Percentiles rank a stretch among this genome's conserved stretches.
Conservation (phyloP, 352 stramenopile genomes). For the Phytophthora litchii region DNA sequence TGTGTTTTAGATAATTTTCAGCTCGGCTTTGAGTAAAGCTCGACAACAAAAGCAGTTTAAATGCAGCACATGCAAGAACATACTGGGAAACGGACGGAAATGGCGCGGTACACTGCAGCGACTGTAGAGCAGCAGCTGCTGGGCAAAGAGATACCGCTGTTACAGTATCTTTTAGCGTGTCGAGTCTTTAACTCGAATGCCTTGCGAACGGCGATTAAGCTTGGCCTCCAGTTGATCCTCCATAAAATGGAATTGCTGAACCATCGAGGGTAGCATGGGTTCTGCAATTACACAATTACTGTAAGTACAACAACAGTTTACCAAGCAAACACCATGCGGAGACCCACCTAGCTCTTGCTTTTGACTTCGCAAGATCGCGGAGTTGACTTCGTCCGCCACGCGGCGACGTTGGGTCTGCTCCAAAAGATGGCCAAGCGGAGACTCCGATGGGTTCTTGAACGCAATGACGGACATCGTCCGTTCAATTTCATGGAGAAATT, state of each 20-base stretch:
- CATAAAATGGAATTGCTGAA: slow-evolving; percentile 81
- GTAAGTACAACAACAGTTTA: slow-evolving; percentile 10
- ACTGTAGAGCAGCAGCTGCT: neutral
- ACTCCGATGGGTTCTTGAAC: slow-evolving; percentile 72
- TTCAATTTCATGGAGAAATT: slow-evolving; percentile 80
- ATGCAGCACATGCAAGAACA: slow-evolving; percentile 32
- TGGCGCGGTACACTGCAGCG: neutral
- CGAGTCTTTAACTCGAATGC: slow-evolving; percentile 53
- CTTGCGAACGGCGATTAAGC: slow-evolving; percentile 53
- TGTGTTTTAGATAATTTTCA: slow-evolving; percentile 29
- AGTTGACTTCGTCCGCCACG: slow-evolving; percentile 79
- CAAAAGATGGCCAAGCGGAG: slow-evolving; percentile 60
- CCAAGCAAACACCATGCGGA: slow-evolving; percentile 1
- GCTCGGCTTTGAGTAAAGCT: slow-evolving; percentile 2
- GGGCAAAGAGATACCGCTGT: slow-evolving; percentile 5
- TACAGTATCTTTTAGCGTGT: slow-evolving; percentile 23
- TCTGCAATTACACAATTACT: slow-evolving; percentile 37
- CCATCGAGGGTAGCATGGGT: slow-evolving; percentile 76
- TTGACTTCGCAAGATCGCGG: slow-evolving; percentile 68
- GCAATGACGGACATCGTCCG: slow-evolving; percentile 77
- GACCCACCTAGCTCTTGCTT: slow-evolving; percentile 75
- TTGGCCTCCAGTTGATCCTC: slow-evolving; percentile 74
- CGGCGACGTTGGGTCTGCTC: slow-evolving; percentile 66
- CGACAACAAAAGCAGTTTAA: slow-evolving; percentile 4
- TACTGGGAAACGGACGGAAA: slow-evolving; percentile 19